phyloP scores from a whole-genome alignment of 306 rosid species.

The Cicer pinnatifidum region DNA sequence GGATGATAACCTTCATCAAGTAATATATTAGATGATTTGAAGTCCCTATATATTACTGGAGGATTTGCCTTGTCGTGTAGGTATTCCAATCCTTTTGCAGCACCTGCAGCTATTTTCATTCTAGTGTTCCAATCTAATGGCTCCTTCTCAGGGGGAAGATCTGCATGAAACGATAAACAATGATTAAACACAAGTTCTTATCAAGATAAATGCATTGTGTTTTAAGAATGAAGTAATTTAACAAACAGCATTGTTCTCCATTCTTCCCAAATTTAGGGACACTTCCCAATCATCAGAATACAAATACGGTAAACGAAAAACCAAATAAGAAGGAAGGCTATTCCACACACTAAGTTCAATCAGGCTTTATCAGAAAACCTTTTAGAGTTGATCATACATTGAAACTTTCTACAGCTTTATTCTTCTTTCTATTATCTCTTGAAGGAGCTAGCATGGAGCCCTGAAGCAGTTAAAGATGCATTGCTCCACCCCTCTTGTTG shows the following conservation, averaged over 20 bases:
- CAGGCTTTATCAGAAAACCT: conserved; percentile 6
- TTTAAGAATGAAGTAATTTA: conserved; percentile 11
- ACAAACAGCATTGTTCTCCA: conserved; percentile 28
- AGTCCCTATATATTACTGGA: conserved; percentile 90
- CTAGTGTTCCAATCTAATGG: conserved; percentile 91
- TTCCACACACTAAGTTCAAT: neutral
- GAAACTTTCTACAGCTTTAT: conserved; percentile 21
- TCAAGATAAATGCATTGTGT: conserved; percentile 5
- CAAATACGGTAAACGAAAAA: conserved; percentile 27
- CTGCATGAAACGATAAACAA: conserved; percentile 51
- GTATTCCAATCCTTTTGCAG: conserved; percentile 90
- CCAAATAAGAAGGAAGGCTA: conserved; percentile 7
- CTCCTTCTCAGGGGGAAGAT: conserved; percentile 80
- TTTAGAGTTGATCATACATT: conserved; percentile 8
- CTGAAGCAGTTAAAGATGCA: conserved; percentile 18
- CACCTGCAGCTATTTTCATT: conserved; percentile 96
- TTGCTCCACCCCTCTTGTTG: neutral
- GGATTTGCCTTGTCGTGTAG: conserved; percentile 96
- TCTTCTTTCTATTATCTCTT: conserved; percentile 15
- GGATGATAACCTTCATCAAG: conserved; percentile 90
- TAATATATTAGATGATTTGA: conserved; percentile 92
- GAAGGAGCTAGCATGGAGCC: neutral
- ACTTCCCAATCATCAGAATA: conserved; percentile 30
- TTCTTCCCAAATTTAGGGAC: conserved; percentile 31
- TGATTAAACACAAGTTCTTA: conserved; percentile 6